Base-by-base conservation (phyloP, 208 protist species). In the Spongospora subterranea region DNA sequence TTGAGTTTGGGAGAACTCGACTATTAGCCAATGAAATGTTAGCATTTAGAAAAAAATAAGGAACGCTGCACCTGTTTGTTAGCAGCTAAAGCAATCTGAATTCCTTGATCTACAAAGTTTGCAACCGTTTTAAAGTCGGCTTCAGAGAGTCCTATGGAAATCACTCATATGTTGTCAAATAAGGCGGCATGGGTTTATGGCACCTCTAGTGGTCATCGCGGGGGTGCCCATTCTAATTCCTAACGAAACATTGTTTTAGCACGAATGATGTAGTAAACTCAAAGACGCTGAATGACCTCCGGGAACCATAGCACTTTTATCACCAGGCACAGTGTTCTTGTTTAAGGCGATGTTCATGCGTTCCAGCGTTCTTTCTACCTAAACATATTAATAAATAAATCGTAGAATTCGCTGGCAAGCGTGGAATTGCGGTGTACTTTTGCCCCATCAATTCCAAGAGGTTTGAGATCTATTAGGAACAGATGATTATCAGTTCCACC, bases 401-500 rank as follows among this genome's bases (percentile, higher is more conserved):
- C 50, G 50, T 6, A 24, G 24, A 60, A 60, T 6, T 29, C 24
- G 50, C 24, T 60, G 6, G 13, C 6, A 60, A 29, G 50, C 50
- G 50, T 29, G 24, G 24, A 60, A 29, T 60, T 6, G 24, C 6
- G 50, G 24, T 60, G 24, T 60, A 60, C 45, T 93, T 99, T 98
- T 92, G 94, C 96, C 77, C 98, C 98, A 11, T 97, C 98, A 43
- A 99, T 45, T 0, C 95, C 95, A 54, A 97, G 95, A 90, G 95
- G 94, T 76, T 98, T 95, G 29, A 99, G 93, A 94, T 99, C 98
- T 96, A 97, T 98, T 17, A 99, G 95, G 11, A 99, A 91, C 32
- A 99, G 93, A 94, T 99, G 98, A 94, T 99, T 99, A 91, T 99
- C 98, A 0, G 98, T 99, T 88, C 98, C 98, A 43, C 95, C 96